A percentile compares a stretch with the other conserved stretches of the same genome.
phyloP scores from a whole-genome alignment of 2,329 filamentous ascomycete species.

The Penicillium sp. region DNA sequence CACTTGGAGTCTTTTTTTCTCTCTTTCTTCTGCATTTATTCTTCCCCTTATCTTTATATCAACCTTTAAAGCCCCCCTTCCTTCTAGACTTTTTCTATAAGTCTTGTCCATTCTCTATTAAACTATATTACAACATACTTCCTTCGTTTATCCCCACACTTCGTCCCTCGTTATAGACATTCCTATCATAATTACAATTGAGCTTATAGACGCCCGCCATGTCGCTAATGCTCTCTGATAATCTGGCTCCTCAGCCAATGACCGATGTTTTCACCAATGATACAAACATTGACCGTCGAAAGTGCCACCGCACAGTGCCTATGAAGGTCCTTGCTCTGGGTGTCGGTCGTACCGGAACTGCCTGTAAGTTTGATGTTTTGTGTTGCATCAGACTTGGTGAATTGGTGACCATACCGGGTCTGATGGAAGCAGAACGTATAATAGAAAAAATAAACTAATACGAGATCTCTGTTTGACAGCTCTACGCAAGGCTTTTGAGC shows the following conservation, averaged over 20 bases:
- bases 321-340: constrained; percentile 72
- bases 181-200: constrained; percentile 3
- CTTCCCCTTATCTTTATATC: constrained; percentile 23
- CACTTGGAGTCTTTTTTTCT: constrained; percentile 4
- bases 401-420: neutral
- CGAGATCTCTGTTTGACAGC: constrained; percentile 41
- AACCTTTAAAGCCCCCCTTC: constrained; percentile 13
- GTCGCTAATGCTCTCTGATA: constrained; percentile 39
- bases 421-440: neutral
- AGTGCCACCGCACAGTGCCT: constrained; percentile 65
- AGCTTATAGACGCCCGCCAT: constrained; percentile 22
- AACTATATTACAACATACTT: constrained; percentile 12
- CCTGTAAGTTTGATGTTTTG: constrained; percentile 52
- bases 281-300: constrained; percentile 65
- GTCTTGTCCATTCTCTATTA: constrained; percentile 23
- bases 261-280: constrained; percentile 58
- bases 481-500: constrained; percentile 63
- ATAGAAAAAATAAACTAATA: constrained; percentile 9
- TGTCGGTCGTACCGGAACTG: constrained; percentile 68
- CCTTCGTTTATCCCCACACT: neutral
- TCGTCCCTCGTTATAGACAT: neutral
- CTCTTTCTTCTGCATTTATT: constrained; percentile 4
- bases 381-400: neutral
- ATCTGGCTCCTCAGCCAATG: constrained; percentile 41
- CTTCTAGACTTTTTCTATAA: constrained; percentile 26